A percentile compares a stretch with the other conserved stretches of the same genome.
Evolutionary conservation across 495 filamentous ascomycete species (phyloP).

Genomic region (Podospora pseudopauciseta): DNA sequence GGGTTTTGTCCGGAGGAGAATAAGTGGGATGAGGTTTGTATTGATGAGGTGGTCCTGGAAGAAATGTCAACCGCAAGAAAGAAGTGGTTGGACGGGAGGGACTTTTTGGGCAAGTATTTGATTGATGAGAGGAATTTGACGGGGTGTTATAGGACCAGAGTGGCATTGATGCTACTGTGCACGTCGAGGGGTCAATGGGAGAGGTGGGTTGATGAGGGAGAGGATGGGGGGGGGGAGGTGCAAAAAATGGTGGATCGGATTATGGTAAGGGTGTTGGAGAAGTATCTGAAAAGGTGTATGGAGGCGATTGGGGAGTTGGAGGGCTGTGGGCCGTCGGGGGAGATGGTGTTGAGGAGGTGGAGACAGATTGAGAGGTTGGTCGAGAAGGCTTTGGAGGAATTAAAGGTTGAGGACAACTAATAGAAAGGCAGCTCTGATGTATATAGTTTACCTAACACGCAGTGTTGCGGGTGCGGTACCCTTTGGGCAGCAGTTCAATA

Average conservation of each 20-base stretch:
- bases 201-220: conserved; percentile 34
- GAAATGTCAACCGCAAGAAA: conserved; percentile 45
- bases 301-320: conserved; percentile 19
- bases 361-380: conserved; percentile 28
- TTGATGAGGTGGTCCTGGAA: conserved; percentile 65
- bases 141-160: conserved; percentile 68
- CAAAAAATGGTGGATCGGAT: conserved; percentile 31
- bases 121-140: conserved; percentile 48
- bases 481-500: no score
- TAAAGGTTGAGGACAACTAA: conserved; percentile 5
- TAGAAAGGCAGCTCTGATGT: no score
- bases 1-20: conserved; percentile 72
- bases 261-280: conserved; percentile 24
- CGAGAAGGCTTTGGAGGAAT: conserved; percentile 23
- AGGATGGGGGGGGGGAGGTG: conserved; percentile 37
- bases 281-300: conserved; percentile 18
- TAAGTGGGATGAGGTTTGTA: conserved; percentile 59
- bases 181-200: conserved; percentile 36
- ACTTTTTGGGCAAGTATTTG: conserved; percentile 68
- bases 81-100: conserved; percentile 50
- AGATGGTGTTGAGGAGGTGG: conserved; percentile 28
- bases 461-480: no score
- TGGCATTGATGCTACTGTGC: conserved; percentile 55
- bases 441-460: no score
- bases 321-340: conserved; percentile 16